Evolutionary conservation across 306 rosid species (phyloP), one percentile per base, ranked within the genome.

Genomic region (Myrica gale): DNA sequence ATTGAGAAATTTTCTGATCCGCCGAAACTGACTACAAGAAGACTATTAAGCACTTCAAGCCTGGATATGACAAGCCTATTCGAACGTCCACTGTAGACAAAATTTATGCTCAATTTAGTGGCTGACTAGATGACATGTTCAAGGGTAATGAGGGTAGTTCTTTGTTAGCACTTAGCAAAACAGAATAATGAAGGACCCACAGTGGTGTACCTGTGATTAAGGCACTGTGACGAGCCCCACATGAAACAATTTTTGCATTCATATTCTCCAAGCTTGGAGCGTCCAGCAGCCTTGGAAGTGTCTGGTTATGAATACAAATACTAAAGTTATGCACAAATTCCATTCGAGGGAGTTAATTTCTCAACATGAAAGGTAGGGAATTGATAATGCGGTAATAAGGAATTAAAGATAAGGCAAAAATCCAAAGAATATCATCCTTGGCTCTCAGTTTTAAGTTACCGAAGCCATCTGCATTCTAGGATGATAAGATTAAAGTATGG

Each of bases 151-250:
- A 4, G 50, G 3, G 69, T 41, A 23, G 50, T 17, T 65, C 39
- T 43, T 15, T 1, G 15, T 17, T 66, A 10, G 55, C 54, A 69
- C 52, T 45, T 44, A 19, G 32, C 21, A 73, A 46, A 41, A 69
- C 55, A 58, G 3, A 51, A 5, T 13, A 48, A 23, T 46, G 15
- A 68, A 71, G 61, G 76, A 32, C 32, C 16, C 10, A 43, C 66
- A 51, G 57, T 61, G 69, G 42, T 74, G 75, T 86, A 92, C 98
- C 97, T 70, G 98, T 87, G 77, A 92, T 74, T 67, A 89, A 66
- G 76, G 95, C 90, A 84, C 87, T 89, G 81, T 94, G 98, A 67
- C 98, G 98, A 66, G 98, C 96, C 70, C 98, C 98, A 74, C 98
- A 94, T 69, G 98, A 92, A 47, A 94, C 73, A 56, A 23, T 78